Base-by-base conservation (phyloP, 768 basidiomycete species). In the Pisolithus tinctorius region DNA sequence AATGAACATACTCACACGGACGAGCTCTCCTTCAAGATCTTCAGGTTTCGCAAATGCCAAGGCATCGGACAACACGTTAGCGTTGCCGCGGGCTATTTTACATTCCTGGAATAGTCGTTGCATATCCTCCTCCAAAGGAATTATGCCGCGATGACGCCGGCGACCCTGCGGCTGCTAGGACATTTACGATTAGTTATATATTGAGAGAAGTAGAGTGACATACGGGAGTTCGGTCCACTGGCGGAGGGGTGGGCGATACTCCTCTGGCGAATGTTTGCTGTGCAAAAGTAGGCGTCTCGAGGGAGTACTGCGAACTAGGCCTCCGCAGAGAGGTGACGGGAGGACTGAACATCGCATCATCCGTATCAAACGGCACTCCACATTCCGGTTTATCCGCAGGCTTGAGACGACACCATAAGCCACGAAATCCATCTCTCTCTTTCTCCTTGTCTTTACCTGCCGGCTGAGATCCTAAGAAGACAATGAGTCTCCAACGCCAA, bases 41-140 rank as follows among this genome's bases (percentile, higher is more conserved):
- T 87, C 84, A 0, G 88, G 86, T 55, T 76, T 81, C 5, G 85
- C 82, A 45, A 77, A 80, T 0, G 77, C 75, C 48, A 94, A 70
- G 1, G 88, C 79, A 60, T 93, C 82, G 14, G 78, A 77, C 13
- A 95, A 72, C 8, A 94, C 59, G 40, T 73, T 70, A 0, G 93
- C 91, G 59, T 92, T 91, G n/a, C 86, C 86, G 50, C 78, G 78
- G 3, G 85, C 92, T 37, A 92, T 81, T 53, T 81, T 83, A 67
- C 91, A 92, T 64, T 96, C 93, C 57, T 91, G 82, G 58, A 89
- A 82, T 45, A 96, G 67, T 14, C 88, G 76, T 11, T 84, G 75
- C 46, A 93, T 88, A 59, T 96, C 90, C 58, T 95, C 92, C 38
- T 93, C 89, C 17, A 70, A 79, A 0, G 91, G 83, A 34, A 93